Evolutionary conservation across 2,329 filamentous ascomycete species (phyloP).

Genomic region (Alternaria hordeiaustralica): DNA sequence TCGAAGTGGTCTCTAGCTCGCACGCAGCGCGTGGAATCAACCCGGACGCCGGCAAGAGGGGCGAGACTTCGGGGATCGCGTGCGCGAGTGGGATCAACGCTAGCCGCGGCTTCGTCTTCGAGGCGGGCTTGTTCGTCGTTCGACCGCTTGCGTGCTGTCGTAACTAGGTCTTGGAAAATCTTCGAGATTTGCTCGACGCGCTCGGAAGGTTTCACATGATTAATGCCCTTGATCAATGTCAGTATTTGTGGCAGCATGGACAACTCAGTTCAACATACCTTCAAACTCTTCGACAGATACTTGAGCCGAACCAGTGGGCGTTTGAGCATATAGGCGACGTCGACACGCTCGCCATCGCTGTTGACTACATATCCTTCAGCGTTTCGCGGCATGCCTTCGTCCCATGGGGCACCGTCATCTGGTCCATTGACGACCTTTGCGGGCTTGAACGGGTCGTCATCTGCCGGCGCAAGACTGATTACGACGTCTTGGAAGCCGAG

Average conservation of each 20-base stretch:
- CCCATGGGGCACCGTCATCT: slow-evolving; percentile 57
- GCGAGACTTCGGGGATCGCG: slow-evolving; percentile 80
- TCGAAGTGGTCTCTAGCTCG: slow-evolving; percentile 89
- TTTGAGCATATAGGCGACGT: slow-evolving; percentile 92
- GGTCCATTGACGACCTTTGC: slow-evolving; percentile 51
- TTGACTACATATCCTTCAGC: slow-evolving; percentile 68
- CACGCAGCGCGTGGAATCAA: slow-evolving; percentile 82
- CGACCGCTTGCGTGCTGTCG: slow-evolving; percentile 74
- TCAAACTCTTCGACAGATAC: slow-evolving; percentile 83
- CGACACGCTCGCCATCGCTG: slow-evolving; percentile 83
- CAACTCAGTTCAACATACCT: slow-evolving; percentile 55
- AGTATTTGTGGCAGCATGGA: slow-evolving; percentile 24
- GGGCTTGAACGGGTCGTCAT: slow-evolving; percentile 64
- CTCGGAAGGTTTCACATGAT: slow-evolving; percentile 61
- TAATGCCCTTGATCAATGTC: slow-evolving; percentile 59
- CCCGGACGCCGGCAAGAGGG: slow-evolving; percentile 70
- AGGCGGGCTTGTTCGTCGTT: slow-evolving; percentile 76
- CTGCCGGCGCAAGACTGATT: slow-evolving; percentile 84
- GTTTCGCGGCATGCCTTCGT: slow-evolving; percentile 63
- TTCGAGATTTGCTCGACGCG: slow-evolving; percentile 65
- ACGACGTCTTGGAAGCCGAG: slow-evolving; percentile 94
- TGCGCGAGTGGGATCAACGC: slow-evolving; percentile 80
- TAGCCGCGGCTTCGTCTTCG: slow-evolving; percentile 85
- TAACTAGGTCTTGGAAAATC: slow-evolving; percentile 75
- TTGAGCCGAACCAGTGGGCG: slow-evolving; percentile 87